Conservation (phyloP, 768 basidiomycete species). For the Crucibulum laeve region DNA sequence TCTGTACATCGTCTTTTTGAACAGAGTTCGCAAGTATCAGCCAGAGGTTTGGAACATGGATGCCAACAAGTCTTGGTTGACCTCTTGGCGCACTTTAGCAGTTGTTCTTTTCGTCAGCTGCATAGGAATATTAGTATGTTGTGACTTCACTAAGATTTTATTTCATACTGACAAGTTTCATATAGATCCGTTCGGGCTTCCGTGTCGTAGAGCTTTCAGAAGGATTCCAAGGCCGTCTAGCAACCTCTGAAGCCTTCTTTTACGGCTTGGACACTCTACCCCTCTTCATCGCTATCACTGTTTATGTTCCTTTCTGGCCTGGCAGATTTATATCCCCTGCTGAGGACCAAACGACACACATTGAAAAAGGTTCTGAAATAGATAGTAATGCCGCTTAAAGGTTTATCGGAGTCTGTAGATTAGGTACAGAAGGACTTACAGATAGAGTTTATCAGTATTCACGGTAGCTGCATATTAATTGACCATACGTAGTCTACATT, state of each 20-base stretch:
- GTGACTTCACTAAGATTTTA: background rate
- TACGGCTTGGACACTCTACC: slow-evolving; percentile 66
- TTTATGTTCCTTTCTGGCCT: slow-evolving; percentile 65
- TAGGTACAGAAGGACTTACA: too few relatives aligned
- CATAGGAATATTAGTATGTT: slow-evolving; percentile 56
- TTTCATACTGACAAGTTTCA: background rate
- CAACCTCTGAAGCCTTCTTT: slow-evolving; percentile 57
- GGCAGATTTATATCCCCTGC: slow-evolving; percentile 40
- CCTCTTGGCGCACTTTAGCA: slow-evolving; percentile 58
- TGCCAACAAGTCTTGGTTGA: slow-evolving; percentile 36
- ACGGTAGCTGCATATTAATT: background rate
- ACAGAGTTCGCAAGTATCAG: slow-evolving; percentile 37
- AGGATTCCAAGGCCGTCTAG: slow-evolving; percentile 56
- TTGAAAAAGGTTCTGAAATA: background rate
- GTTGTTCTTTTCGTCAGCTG: slow-evolving; percentile 49
- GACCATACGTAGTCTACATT: background rate
- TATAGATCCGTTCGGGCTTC: slow-evolving; percentile 62
- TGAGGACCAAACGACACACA: background rate
- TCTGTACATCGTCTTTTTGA: slow-evolving; percentile 44
- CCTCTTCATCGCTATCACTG: slow-evolving; percentile 51
- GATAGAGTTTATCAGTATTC: too few relatives aligned
- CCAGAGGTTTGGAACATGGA: slow-evolving; percentile 37
- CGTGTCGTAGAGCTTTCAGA: slow-evolving; percentile 55
- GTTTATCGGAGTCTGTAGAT: background rate
- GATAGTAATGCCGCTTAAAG: background rate